Base-by-base conservation (phyloP, 164 flowering plant species). In the Annona squamosa region DNA sequence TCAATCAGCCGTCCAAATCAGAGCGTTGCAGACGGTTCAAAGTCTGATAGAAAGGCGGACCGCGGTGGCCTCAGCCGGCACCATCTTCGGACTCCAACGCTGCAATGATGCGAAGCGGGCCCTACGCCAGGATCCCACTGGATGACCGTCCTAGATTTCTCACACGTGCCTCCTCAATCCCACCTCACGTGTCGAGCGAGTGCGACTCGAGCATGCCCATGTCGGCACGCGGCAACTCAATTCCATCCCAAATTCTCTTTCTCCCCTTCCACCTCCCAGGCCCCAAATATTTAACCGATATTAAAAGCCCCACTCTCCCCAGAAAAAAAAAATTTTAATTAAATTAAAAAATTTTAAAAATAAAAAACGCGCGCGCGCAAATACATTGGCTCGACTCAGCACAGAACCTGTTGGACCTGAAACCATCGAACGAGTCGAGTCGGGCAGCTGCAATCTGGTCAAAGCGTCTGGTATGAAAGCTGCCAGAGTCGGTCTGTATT, bases 181-280 rank as follows among this genome's bases (percentile, higher is more conserved):
- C 17, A 52, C 13, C 10, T 52, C 10, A 52, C 59, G 37, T 26
- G 37, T 52, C 59, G 59, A 10, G 59, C 59, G 59, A 52, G 59
- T 16, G 59, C 13, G 2, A 10, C 59, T 52, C 13, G 3, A 16
- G 9, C 3, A 7, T 2, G 10, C 2, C 10, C 17, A 52, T 52
- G 59, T 52, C 59, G 59, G 59, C 59, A 52, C 13, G 17, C 59
- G 59, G 13, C 46, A 66, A 66, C 48, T 66, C 68, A 66, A 66
- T 66, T 66, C 45, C 46, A 66, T 66, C 48, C 45, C 3, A 66
- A 66, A 66, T 1, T 66, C 68, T 66, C 47, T 66, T 46, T 66
- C n/a, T 44, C 18, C 2, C 18, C 41, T 17, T 61, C 63, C 17
- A 13, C 17, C 63, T 61, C 19, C 10, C 63, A n/a, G 4, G 17